These are phyloP conservation scores for Colletotrichum scovillei DNA, from an alignment of 2,329 filamentous ascomycete species.

Conservation along the genomic window DNA sequence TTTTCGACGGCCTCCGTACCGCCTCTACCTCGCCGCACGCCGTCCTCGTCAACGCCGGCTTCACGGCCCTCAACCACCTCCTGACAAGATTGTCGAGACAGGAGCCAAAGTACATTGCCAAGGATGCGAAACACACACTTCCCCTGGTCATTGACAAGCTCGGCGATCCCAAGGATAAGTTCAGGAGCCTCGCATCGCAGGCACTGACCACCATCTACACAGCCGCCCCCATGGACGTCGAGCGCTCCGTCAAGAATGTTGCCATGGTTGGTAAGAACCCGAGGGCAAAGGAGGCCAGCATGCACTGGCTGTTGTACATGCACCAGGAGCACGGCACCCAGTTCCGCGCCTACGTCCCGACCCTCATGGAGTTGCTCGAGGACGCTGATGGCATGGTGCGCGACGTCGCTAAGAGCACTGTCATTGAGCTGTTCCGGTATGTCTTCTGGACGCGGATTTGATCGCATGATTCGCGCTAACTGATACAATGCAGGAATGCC, in stretches of 20 bases:
- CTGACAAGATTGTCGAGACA: slow-evolving; percentile 88
- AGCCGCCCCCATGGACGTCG: slow-evolving; percentile 77
- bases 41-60: slow-evolving; percentile 82
- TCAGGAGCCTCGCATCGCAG: slow-evolving; percentile 79
- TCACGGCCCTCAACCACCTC: slow-evolving; percentile 88
- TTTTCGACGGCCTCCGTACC: slow-evolving; percentile 85
- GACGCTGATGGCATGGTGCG: slow-evolving; percentile 90
- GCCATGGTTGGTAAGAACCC: slow-evolving; percentile 85
- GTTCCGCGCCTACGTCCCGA: slow-evolving; percentile 85
- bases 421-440: slow-evolving; percentile 88
- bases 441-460: slow-evolving; percentile 37
- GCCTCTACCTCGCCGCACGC: slow-evolving; percentile 83
- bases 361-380: slow-evolving; percentile 87
- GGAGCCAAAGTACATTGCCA: slow-evolving; percentile 78
- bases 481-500: slow-evolving; percentile 79
- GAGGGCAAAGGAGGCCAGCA: slow-evolving; percentile 84
- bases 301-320: slow-evolving; percentile 90
- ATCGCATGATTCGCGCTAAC: slow-evolving; percentile 74
- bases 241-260: slow-evolving; percentile 80
- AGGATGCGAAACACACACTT: slow-evolving; percentile 77
- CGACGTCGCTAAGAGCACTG: slow-evolving; percentile 83
- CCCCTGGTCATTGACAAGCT: slow-evolving; percentile 85
- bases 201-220: slow-evolving; percentile 82
- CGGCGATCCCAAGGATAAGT: slow-evolving; percentile 88
- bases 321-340: slow-evolving; percentile 82